Base-by-base conservation (phyloP, 2,329 filamentous ascomycete genomes). In the Bipolaris gigantea region DNA sequence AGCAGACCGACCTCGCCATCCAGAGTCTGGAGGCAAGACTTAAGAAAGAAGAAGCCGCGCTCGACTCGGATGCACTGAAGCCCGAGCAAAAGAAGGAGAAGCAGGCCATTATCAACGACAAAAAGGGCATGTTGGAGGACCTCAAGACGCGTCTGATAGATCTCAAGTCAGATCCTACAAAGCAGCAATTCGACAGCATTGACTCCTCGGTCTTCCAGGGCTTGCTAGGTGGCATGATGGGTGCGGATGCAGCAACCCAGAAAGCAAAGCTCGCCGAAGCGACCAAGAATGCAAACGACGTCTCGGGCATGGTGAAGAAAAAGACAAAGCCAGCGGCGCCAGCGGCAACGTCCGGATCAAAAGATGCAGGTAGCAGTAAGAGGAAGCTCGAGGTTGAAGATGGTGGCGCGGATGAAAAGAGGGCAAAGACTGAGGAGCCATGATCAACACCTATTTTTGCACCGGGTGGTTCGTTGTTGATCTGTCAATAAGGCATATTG, bases 41-140 rank as follows among this genome's bases (percentile, higher is more conserved):
- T 34, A 80, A 86, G 64, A 84, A 82, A 63, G 88, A 89, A 70
- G 85, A 90, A 68, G 83, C 85, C 5, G 83, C 86, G 42, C 79
- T 92, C 6, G 80, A 83, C 1, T 56, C 62, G 5, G 55, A 56
- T 34, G 53, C 60, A 0, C 56, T 77, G 1, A 83, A 83, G 25
- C 79, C 83, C 56, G 83, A 85, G 49, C 83, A 83, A 50, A 84
- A 85, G 27, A 86, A 88, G 66, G 86, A 89, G 60, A 86, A 89
- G 45, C 57, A 59, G 21, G 44, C 56, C 68, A 84, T 57, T 63
- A 88, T 94, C 56, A 75, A 79, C 48, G 89, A 94, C 57, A 88
- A 90, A 61, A 89, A 89, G 75, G 88, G 92, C 56, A 85, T 94
- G 61, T 82, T 93, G 43, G 81, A 82, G 48, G 90, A 94, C 62